phyloP scores from a whole-genome alignment of 768 basidiomycete genomes.

The Nidularia pulvinata region DNA sequence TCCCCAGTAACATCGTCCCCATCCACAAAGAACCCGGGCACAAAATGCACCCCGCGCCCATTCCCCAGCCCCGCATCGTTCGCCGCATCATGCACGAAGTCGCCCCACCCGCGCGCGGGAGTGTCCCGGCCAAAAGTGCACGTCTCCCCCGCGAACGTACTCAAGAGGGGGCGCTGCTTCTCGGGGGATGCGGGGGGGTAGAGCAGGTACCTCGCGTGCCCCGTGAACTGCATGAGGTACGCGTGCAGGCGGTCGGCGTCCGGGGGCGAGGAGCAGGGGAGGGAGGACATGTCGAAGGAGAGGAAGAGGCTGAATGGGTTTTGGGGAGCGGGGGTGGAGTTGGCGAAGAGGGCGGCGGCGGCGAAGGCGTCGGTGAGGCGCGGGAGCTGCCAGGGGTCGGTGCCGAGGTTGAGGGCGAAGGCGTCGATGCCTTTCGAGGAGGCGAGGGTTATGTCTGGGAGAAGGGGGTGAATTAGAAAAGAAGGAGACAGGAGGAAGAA shows the following conservation, averaged over 20 bases:
- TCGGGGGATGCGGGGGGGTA: conserved; percentile 9
- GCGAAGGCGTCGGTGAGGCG: conserved; percentile 42
- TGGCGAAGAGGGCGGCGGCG: conserved; percentile 20
- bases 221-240: conserved; percentile 35
- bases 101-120: conserved; percentile 44
- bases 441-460: conserved; percentile 48
- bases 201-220: conserved; percentile 38
- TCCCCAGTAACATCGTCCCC: too few species aligned
- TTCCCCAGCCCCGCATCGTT: not conserved
- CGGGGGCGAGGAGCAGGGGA: conserved; percentile 35
- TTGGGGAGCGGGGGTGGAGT: not conserved
- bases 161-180: conserved; percentile 37
- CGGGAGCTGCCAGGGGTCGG: conserved; percentile 42
- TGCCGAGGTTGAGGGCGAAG: conserved; percentile 56
- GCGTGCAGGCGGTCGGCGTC: conserved; percentile 29
- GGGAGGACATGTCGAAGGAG: conserved; percentile 43
- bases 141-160: conserved; percentile 52
- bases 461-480: too few species aligned
- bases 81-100: conserved; percentile 17
- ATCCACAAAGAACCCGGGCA: conserved; percentile 60
- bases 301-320: conserved; percentile 43
- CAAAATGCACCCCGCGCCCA: conserved; percentile 39
- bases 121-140: conserved; percentile 49
- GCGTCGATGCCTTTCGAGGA: conserved; percentile 49
- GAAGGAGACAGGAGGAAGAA: not conserved